phyloP scores from a whole-genome alignment of 2,329 filamentous ascomycete genomes.

The Chlorencoelia australis region DNA sequence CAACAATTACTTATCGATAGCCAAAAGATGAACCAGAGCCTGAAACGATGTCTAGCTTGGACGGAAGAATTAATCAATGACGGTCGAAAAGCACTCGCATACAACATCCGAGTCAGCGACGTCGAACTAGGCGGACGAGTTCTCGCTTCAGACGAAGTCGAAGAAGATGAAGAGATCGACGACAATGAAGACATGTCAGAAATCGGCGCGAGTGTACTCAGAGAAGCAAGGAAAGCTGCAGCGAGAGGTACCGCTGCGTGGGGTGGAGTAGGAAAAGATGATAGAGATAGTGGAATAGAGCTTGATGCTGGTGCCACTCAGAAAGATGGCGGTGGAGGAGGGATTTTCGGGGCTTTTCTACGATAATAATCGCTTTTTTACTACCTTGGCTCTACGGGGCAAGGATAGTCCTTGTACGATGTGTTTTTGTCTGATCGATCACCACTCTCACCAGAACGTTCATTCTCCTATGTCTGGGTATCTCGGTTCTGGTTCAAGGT shows the following conservation, averaged over 20 bases:
- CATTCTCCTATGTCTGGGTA: background rate
- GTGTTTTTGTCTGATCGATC: background rate
- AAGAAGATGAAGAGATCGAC: slow-evolving; percentile 23
- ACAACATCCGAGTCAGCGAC: slow-evolving; percentile 69
- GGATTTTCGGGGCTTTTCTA: no score
- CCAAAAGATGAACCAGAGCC: slow-evolving; percentile 89
- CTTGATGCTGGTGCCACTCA: no score
- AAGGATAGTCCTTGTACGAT: background rate
- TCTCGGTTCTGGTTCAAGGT: background rate
- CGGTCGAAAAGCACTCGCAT: slow-evolving; percentile 77
- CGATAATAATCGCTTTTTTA: no score
- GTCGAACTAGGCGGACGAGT: slow-evolving; percentile 74
- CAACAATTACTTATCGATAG: slow-evolving; percentile 81
- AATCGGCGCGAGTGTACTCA: slow-evolving; percentile 19
- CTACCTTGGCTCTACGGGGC: slow-evolving; percentile 9
- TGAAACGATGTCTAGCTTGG: slow-evolving; percentile 81
- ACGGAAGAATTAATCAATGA: slow-evolving; percentile 87
- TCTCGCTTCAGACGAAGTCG: slow-evolving; percentile 57
- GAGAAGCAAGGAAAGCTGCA: slow-evolving; percentile 21
- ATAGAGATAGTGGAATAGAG: slow-evolving; percentile 24
- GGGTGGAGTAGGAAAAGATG: slow-evolving; percentile 15
- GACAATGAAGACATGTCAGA: slow-evolving; percentile 24
- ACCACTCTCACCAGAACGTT: background rate
- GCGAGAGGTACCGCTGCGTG: no score
- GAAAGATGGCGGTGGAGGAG: no score